Conservation (phyloP, 2,329 filamentous ascomycete species). For the Arthrobotrys entomopaga region DNA sequence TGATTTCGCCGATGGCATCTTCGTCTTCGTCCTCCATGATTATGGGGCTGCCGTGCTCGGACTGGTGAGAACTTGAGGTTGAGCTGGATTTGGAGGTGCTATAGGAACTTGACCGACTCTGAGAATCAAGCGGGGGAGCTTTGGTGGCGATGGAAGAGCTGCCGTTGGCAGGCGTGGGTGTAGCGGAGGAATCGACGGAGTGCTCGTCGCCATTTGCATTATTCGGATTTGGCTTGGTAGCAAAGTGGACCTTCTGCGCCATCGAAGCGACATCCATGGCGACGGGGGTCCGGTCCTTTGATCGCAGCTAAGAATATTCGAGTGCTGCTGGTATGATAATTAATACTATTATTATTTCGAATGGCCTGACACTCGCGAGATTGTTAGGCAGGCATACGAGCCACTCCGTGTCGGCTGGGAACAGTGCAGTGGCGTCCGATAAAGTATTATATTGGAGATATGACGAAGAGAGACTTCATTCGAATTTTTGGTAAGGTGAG, state of each 20-base stretch:
- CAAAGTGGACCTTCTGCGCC: conserved; percentile 46
- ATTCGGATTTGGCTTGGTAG: conserved; percentile 23
- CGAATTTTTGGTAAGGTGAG: too few species aligned
- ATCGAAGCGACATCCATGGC: conserved; percentile 48
- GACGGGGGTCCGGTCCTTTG: conserved; percentile 7
- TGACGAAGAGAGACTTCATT: too few species aligned
- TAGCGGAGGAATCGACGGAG: conserved; percentile 41
- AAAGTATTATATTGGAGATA: too few species aligned
- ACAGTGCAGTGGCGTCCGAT: neutral
- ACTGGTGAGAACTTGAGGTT: conserved; percentile 34
- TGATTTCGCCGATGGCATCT: conserved; percentile 52
- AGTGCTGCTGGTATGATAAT: too few species aligned
- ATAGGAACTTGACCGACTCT: conserved; percentile 46
- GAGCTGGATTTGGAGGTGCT: conserved; percentile 44
- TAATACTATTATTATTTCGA: neutral
- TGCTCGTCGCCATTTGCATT: conserved; percentile 47
- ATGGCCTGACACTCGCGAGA: conserved; percentile 37
- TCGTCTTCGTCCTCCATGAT: conserved; percentile 55
- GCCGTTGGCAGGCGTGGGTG: conserved; percentile 20
- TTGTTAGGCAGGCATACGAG: conserved; percentile 4
- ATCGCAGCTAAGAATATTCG: too few species aligned
- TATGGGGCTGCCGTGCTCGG: conserved; percentile 43
- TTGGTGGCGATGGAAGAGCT: conserved; percentile 9
- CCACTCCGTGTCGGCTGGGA: conserved; percentile 20
- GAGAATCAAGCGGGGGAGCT: conserved; percentile 28